phyloP scores from a whole-genome alignment of 345 rosid species.

The Rhodomyrtus tomentosa region DNA sequence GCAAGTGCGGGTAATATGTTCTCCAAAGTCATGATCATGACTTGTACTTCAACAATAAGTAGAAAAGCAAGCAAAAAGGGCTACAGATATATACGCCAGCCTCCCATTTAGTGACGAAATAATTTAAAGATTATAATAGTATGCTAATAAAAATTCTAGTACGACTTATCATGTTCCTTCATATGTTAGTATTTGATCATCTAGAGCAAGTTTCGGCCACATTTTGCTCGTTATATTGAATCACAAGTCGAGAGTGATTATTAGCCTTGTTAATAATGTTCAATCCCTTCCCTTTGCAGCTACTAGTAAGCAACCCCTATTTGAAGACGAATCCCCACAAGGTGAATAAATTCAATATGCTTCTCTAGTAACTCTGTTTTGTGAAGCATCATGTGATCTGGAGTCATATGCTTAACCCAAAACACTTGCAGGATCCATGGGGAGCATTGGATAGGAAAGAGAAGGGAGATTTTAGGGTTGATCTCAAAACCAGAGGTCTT shows the following conservation, averaged over 20 bases:
- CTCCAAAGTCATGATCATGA: background rate
- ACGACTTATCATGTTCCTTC: background rate
- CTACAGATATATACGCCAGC: background rate
- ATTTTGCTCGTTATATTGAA: background rate
- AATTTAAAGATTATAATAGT: background rate
- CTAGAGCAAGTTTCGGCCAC: background rate
- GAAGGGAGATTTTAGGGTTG: slow-evolving; percentile 35
- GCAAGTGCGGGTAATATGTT: slow-evolving; percentile 59
- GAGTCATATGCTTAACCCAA: background rate
- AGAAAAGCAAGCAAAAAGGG: background rate
- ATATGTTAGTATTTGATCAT: background rate
- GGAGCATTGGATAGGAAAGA: slow-evolving; percentile 54
- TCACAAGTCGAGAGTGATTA: background rate
- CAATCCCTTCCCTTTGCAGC: slow-evolving; percentile 5
- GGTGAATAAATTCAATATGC: slow-evolving; percentile 14
- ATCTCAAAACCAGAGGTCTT: slow-evolving; percentile 66
- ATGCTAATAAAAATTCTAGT: background rate
- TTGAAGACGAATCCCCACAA: slow-evolving; percentile 54
- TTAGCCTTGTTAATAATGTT: background rate
- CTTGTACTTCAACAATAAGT: background rate
- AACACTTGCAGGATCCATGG: slow-evolving; percentile 52
- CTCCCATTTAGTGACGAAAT: background rate
- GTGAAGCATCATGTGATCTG: background rate
- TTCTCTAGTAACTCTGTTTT: background rate
- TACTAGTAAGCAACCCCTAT: slow-evolving; percentile 73